A percentile compares a stretch with the other conserved stretches of the same genome.
Conservation (phyloP, 164 flowering plant species). For the Santalum album region DNA sequence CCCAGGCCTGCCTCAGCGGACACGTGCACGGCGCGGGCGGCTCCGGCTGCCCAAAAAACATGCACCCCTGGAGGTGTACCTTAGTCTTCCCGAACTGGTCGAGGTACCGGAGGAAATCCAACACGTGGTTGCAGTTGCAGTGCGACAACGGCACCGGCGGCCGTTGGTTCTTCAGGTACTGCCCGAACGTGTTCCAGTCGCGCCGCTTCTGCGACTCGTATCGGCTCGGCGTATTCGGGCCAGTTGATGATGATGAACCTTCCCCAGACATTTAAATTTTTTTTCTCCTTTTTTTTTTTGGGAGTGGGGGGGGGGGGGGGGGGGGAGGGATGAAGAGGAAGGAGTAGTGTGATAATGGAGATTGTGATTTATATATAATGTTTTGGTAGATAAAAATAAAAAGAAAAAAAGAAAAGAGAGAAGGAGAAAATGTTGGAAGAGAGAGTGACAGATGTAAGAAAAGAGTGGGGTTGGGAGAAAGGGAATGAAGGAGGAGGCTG, state of each 20-base stretch:
- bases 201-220: conserved; percentile 37
- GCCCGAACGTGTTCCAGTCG: conserved; percentile 37
- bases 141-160: conserved; percentile 21
- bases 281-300: too few relatives aligned
- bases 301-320: too few relatives aligned
- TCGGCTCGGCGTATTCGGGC: conserved; percentile 20
- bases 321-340: background rate
- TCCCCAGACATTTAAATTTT: conserved; percentile 1
- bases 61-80: conserved; percentile 25
- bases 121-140: conserved; percentile 29
- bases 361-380: too few relatives aligned
- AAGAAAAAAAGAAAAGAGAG: too few relatives aligned
- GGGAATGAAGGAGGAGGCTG: background rate
- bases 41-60: conserved; percentile 26
- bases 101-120: conserved; percentile 32
- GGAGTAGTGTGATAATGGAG: too few relatives aligned
- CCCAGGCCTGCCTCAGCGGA: conserved; percentile 38
- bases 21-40: conserved; percentile 32
- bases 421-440: too few relatives aligned
- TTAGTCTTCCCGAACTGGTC: conserved; percentile 40
- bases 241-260: background rate
- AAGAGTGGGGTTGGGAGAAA: background rate
- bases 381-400: too few relatives aligned
- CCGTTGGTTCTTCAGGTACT: conserved; percentile 33
- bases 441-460: too few relatives aligned